A percentile compares a stretch with the other conserved stretches of the same genome.
phyloP scores from a whole-genome alignment of 2,329 filamentous ascomycete genomes.

The Alternaria consortialis region DNA sequence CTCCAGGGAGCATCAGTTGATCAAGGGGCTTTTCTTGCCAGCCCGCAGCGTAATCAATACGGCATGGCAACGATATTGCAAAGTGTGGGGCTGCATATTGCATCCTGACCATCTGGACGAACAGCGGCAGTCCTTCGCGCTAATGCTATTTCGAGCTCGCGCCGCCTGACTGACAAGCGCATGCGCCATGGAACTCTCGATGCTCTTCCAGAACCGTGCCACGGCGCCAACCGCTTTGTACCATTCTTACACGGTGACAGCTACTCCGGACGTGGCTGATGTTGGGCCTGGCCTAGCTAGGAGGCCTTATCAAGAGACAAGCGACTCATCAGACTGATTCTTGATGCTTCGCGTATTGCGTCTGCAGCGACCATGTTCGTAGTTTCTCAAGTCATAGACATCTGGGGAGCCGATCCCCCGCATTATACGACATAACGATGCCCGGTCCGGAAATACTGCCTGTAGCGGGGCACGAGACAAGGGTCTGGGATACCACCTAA shows the following conservation, averaged over 20 bases:
- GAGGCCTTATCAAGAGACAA: neutral
- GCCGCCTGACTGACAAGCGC: slow-evolving; percentile 10
- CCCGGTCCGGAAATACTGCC: slow-evolving; percentile 22
- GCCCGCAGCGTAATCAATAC: slow-evolving; percentile 23
- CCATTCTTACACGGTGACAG: slow-evolving; percentile 7
- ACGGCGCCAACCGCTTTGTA: slow-evolving; percentile 12
- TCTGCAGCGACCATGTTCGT: neutral
- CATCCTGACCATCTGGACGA: slow-evolving; percentile 13
- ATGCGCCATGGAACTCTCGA: neutral
- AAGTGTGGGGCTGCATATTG: slow-evolving; percentile 34
- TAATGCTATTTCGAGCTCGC: slow-evolving; percentile 6
- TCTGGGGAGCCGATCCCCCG: slow-evolving; percentile 38
- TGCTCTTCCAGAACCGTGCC: slow-evolving; percentile 20
- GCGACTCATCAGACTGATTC: neutral
- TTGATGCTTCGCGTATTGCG: neutral
- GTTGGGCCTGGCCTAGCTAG: slow-evolving; percentile 2
- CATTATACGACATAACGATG: slow-evolving; percentile 30
- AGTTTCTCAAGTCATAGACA: neutral
- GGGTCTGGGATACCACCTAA: slow-evolving; percentile 14
- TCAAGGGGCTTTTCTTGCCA: slow-evolving; percentile 15
- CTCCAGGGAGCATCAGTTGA: slow-evolving; percentile 24
- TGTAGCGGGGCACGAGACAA: slow-evolving; percentile 27
- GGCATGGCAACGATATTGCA: slow-evolving; percentile 31
- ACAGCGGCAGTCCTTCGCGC: neutral
- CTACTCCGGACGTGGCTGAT: neutral